Conservation (phyloP, 2,329 filamentous ascomycete genomes). For the Penicillium concentricum region DNA sequence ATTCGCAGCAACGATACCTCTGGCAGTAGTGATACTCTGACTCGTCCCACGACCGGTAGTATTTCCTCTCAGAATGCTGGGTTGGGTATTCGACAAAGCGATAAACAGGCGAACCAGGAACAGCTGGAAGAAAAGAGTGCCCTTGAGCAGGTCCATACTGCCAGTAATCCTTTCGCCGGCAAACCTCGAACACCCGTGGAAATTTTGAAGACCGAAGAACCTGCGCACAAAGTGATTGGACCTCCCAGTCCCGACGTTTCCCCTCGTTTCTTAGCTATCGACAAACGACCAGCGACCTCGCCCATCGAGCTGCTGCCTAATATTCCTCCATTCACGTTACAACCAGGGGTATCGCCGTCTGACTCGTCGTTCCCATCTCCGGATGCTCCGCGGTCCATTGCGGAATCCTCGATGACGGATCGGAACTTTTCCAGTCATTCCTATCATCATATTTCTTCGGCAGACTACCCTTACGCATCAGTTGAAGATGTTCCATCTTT, state of each 20-base stretch:
- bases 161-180: constrained; percentile 22
- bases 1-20: constrained; percentile 26
- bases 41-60: constrained; percentile 16
- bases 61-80: constrained; percentile 19
- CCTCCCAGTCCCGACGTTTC: constrained; percentile 38
- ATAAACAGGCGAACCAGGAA: constrained; percentile 2
- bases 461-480: constrained; percentile 44
- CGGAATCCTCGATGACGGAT: constrained; percentile 44
- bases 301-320: constrained; percentile 40
- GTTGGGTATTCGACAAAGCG: constrained; percentile 30
- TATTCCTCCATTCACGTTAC: constrained; percentile 42
- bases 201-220: constrained; percentile 32
- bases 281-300: constrained; percentile 44
- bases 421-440: constrained; percentile 38
- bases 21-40: constrained; percentile 24
- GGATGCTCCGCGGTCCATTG: constrained; percentile 43
- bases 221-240: constrained; percentile 19
- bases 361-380: constrained; percentile 49
- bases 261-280: constrained; percentile 36
- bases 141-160: constrained; percentile 15
- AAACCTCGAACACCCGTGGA: constrained; percentile 31
- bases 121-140: constrained; percentile 5
- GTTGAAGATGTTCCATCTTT: constrained; percentile 52
- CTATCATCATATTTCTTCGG: constrained; percentile 37
- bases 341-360: constrained; percentile 36